A percentile compares a stretch with the other conserved stretches of the same genome.
phyloP scores from a whole-genome alignment of 371 early-diverging fungal species.

The Capniomyces stellatus region DNA sequence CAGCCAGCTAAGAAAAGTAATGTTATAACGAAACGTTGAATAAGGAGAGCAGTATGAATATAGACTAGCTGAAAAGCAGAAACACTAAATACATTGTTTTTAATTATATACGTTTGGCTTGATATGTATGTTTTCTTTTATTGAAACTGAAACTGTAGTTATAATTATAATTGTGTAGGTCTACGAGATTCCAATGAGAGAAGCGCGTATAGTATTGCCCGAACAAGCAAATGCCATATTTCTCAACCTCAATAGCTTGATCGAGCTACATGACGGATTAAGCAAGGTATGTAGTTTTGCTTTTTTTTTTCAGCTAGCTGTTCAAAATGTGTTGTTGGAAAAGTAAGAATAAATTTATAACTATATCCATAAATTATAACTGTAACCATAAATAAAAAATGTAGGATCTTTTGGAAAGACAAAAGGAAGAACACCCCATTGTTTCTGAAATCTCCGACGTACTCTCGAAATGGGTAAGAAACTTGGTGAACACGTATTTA shows the following conservation, averaged over 20 bases:
- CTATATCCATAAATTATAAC: neutral
- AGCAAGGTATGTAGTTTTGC: conserved; percentile 12
- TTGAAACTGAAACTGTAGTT: too few relatives aligned
- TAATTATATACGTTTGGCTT: too few relatives aligned
- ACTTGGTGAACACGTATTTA: conserved; percentile 13
- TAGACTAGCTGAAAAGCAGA: too few relatives aligned
- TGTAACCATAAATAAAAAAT: neutral
- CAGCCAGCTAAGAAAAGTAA: too few relatives aligned
- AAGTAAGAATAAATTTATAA: neutral
- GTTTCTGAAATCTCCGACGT: conserved; percentile 35
- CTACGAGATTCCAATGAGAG: conserved; percentile 25
- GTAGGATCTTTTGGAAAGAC: conserved; percentile 20
- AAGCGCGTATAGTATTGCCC: conserved; percentile 23
- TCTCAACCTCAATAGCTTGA: conserved; percentile 28
- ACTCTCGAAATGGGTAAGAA: conserved; percentile 25
- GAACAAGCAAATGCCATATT: conserved; percentile 29
- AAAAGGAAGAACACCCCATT: conserved; percentile 30
- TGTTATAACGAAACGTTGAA: too few relatives aligned
- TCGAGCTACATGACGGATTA: conserved; percentile 17
- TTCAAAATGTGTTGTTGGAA: neutral
- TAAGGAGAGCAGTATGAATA: too few relatives aligned
- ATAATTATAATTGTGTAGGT: too few relatives aligned
- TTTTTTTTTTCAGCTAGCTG: neutral
- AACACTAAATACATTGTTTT: too few relatives aligned
- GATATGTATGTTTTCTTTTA: too few relatives aligned